Conservation (phyloP, 257 asterid genomes). For the Scutellaria baicalensis region DNA sequence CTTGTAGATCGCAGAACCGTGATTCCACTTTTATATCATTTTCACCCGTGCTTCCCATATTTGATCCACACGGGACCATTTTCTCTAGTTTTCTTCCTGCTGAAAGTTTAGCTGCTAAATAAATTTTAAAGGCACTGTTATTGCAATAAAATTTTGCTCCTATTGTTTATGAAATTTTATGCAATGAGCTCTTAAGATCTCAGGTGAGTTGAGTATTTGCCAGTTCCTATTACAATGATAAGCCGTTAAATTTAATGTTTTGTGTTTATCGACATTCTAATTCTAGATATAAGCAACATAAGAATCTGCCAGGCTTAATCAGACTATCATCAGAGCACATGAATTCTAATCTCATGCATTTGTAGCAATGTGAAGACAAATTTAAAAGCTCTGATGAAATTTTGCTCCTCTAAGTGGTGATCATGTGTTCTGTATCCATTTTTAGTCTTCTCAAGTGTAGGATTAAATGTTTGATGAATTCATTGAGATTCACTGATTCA, state of each 20-base stretch:
- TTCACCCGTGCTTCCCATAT: not conserved
- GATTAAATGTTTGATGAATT: not conserved
- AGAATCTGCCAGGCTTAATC: not conserved
- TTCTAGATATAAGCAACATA: not conserved
- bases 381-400: not conserved
- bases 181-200: not conserved
- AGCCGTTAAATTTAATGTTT: not conserved
- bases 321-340: not conserved
- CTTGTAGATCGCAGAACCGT: not conserved
- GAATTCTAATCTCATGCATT: not conserved
- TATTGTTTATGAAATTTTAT: not conserved
- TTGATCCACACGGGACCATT: not conserved
- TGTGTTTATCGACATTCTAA: not conserved
- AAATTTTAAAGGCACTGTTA: not conserved
- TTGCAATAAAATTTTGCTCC: not conserved
- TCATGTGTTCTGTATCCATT: not conserved
- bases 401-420: not conserved
- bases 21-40: not conserved
- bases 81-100: not conserved
- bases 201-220: not conserved
- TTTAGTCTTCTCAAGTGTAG: not conserved
- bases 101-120: not conserved
- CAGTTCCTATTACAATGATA: not conserved
- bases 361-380: not conserved
- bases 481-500: slow-evolving; percentile 13